Percentiles rank a stretch among this genome's conserved stretches.
These are phyloP conservation scores for Phytophthora palmivora DNA, from an alignment of 352 stramenopile genomes.

Conservation along the genomic window DNA sequence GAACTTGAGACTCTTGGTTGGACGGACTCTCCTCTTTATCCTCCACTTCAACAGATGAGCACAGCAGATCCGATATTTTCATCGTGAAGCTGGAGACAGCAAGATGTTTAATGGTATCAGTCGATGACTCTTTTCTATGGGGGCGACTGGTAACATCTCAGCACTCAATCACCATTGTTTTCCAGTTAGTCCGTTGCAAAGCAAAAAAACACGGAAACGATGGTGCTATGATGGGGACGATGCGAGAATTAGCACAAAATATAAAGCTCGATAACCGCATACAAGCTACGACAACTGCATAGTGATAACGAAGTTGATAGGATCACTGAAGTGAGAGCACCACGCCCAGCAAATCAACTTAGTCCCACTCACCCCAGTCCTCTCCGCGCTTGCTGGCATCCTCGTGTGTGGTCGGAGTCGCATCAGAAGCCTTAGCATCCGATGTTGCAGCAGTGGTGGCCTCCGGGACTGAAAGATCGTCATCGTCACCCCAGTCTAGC, in stretches of 20 bases:
- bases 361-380: constrained; percentile 79
- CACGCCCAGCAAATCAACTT: constrained; percentile 29
- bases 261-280: constrained; percentile 18
- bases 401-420: constrained; percentile 28
- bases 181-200: too few species aligned
- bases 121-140: too few species aligned
- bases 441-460: constrained; percentile 14
- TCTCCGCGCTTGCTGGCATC: constrained; percentile 53
- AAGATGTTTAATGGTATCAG: too few species aligned
- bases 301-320: constrained; percentile 19
- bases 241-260: constrained; percentile 2
- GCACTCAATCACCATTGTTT: too few species aligned
- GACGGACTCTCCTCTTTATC: too few species aligned
- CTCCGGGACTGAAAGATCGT: constrained; percentile 41
- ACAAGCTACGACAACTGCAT: constrained; percentile 3
- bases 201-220: too few species aligned
- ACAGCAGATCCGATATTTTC: constrained; percentile 23
- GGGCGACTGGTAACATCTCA: too few species aligned
- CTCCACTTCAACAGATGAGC: background rate
- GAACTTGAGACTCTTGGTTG: too few species aligned
- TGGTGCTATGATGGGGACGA: too few species aligned
- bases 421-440: constrained; percentile 23
- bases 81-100: background rate
- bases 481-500: constrained; percentile 74
- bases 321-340: constrained; percentile 24